phyloP scores from a whole-genome alignment of 2,329 filamentous ascomycete species.

The Biscogniauxia sp. region DNA sequence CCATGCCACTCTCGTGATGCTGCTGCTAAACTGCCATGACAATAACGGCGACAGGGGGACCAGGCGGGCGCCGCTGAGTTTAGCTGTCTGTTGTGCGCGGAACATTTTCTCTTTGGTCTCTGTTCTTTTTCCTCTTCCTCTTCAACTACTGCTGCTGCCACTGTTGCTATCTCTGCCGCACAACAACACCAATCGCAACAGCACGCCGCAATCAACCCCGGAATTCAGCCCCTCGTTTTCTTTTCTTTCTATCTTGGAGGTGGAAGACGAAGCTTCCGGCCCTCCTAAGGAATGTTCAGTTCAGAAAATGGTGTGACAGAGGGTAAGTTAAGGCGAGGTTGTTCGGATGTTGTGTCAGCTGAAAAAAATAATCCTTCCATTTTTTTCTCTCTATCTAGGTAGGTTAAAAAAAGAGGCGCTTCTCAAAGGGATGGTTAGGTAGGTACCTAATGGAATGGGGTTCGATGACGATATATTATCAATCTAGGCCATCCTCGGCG shows the following conservation, averaged over 20 bases:
- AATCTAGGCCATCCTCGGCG: not conserved
- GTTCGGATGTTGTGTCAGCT: not conserved
- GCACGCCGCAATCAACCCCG: not conserved
- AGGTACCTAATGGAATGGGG: too few species aligned
- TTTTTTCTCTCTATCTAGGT: too few species aligned
- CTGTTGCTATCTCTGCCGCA: too few species aligned
- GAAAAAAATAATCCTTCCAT: not conserved
- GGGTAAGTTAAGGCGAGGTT: not conserved
- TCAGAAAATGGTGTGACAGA: not conserved
- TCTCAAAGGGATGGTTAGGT: not conserved
- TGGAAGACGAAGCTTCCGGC: conserved; percentile 15
- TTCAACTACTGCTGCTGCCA: not conserved
- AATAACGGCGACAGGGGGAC: conserved; percentile 3
- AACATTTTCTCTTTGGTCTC: conserved; percentile 10
- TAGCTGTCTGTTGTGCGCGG: conserved; percentile 16
- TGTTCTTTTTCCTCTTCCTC: not conserved
- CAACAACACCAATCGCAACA: too few species aligned
- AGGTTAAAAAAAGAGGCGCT: not conserved
- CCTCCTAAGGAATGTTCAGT: conserved; percentile 2
- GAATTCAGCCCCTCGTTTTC: not conserved
- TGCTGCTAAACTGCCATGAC: not conserved
- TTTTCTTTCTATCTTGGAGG: conserved; percentile 1
- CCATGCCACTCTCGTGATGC: not conserved
- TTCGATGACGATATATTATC: not conserved
- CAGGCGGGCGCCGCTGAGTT: conserved; percentile 12